These are phyloP conservation scores for Beauveria pseudobassiana DNA, from an alignment of 2,329 filamentous ascomycete species.

Conservation along the genomic window DNA sequence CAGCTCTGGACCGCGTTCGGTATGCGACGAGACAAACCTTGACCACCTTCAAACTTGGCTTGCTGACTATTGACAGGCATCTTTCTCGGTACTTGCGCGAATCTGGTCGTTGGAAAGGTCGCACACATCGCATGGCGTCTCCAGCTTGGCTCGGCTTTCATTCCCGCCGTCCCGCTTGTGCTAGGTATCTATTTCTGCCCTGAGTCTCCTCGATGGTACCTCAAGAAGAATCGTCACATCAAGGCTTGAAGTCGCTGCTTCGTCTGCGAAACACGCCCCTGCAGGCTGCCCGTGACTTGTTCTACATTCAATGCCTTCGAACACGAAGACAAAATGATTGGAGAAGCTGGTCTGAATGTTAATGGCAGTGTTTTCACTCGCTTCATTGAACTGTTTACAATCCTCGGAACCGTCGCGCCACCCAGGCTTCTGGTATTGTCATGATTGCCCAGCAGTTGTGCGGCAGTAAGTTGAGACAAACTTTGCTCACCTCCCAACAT, in stretches of 20 bases:
- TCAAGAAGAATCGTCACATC: constrained; percentile 50
- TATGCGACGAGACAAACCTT: constrained; percentile 4
- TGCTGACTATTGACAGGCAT: constrained; percentile 36
- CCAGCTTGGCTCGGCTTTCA: constrained; percentile 56
- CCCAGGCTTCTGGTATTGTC: constrained; percentile 57
- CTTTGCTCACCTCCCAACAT: background rate
- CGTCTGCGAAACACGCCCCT: constrained; percentile 50
- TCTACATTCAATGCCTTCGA: constrained; percentile 45
- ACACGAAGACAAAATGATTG: constrained; percentile 22
- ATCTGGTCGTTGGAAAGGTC: constrained; percentile 53
- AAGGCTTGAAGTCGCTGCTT: constrained; percentile 50
- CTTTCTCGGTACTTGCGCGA: constrained; percentile 58
- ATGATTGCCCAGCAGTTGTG: constrained; percentile 62
- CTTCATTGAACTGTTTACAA: constrained; percentile 49
- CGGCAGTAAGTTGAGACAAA: constrained; percentile 29
- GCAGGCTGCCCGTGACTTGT: constrained; percentile 55
- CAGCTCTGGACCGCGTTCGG: constrained; percentile 47
- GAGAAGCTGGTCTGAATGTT: constrained; percentile 22
- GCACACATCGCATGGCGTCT: constrained; percentile 56
- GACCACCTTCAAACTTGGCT: background rate
- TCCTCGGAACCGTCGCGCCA: constrained; percentile 53
- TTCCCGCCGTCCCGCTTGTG: constrained; percentile 55
- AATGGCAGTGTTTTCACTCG: constrained; percentile 41
- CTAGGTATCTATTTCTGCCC: constrained; percentile 52
- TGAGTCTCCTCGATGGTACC: constrained; percentile 58